phyloP scores from a whole-genome alignment of 2,329 filamentous ascomycete genomes.

The Epichloe gansuensis region DNA sequence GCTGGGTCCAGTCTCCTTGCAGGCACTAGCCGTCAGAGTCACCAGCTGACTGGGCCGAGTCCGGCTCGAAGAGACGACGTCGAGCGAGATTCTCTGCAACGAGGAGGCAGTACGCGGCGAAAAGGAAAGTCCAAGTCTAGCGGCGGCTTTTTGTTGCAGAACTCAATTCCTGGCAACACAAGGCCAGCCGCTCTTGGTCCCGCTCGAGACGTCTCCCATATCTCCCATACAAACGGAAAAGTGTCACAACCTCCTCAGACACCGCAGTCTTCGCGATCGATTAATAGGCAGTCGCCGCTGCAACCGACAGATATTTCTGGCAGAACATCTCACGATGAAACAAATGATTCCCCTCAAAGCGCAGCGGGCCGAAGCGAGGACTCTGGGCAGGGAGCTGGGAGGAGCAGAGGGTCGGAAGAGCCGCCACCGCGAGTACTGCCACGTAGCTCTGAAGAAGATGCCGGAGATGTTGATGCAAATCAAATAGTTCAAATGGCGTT shows the following conservation, averaged over 20 bases:
- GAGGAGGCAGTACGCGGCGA: slow-evolving; percentile 17
- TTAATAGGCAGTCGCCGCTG: background rate
- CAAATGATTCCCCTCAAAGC: background rate
- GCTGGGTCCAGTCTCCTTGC: slow-evolving; percentile 14
- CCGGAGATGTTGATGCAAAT: slow-evolving; percentile 61
- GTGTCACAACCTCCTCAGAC: slow-evolving; percentile 2
- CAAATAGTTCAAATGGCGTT: slow-evolving; percentile 91
- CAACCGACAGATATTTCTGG: background rate
- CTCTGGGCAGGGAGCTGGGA: background rate
- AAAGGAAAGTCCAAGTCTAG: slow-evolving; percentile 32
- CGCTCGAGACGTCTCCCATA: slow-evolving; percentile 13
- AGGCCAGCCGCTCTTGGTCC: slow-evolving; percentile 20
- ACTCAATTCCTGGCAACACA: slow-evolving; percentile 24
- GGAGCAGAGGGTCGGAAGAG: background rate
- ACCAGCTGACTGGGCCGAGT: slow-evolving; percentile 6
- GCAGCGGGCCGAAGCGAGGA: background rate
- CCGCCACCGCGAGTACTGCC: background rate
- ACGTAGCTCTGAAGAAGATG: slow-evolving; percentile 1
- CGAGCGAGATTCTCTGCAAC: slow-evolving; percentile 4
- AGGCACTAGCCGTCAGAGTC: slow-evolving; percentile 7
- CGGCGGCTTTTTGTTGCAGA: slow-evolving; percentile 40
- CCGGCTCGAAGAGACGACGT: background rate
- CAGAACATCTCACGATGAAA: background rate
- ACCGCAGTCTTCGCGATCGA: slow-evolving; percentile 1
- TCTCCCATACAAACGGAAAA: slow-evolving; percentile 12